A percentile compares a stretch with the other conserved stretches of the same genome.
Conservation (phyloP, 306 rosid species). For the Cicer bijugum region DNA sequence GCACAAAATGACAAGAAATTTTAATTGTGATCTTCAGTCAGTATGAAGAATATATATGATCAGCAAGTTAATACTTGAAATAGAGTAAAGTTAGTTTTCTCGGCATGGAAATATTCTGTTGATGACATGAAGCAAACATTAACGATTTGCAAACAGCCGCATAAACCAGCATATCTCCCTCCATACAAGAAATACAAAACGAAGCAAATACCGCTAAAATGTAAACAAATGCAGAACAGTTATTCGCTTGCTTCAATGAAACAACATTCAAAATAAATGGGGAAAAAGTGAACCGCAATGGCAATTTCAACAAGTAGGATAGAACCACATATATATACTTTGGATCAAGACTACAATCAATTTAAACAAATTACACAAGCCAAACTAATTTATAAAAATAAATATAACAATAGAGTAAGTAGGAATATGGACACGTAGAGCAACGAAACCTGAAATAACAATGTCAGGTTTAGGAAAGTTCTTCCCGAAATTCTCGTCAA, state of each 20-base stretch:
- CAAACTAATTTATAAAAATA: conserved; percentile 29
- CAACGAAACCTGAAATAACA: conserved; percentile 75
- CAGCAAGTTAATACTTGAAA: conserved; percentile 19
- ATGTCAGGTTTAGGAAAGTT: conserved; percentile 89
- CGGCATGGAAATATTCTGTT: conserved; percentile 24
- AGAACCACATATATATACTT: conserved; percentile 24
- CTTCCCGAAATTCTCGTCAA: conserved; percentile 82
- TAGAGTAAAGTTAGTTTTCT: conserved; percentile 14
- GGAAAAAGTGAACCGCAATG: conserved; percentile 14
- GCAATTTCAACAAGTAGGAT: conserved; percentile 15
- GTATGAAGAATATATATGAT: conserved; percentile 24
- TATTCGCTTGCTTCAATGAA: conserved; percentile 27
- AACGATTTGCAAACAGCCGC: not conserved
- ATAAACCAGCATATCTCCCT: conserved; percentile 1
- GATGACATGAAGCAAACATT: conserved; percentile 1
- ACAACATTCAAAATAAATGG: conserved; percentile 15
- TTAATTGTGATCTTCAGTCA: conserved; percentile 2
- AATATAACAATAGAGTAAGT: conserved; percentile 18
- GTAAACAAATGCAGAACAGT: conserved; percentile 22
- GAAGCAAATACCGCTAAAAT: conserved; percentile 24
- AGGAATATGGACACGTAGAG: conserved; percentile 30
- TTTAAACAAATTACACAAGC: conserved; percentile 32
- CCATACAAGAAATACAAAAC: conserved; percentile 20
- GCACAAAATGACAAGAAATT: conserved; percentile 25
- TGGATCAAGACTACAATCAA: conserved; percentile 30